Base-by-base conservation (phyloP, 176 grass and related monocot genomes). In the Musa schizocarpa region DNA sequence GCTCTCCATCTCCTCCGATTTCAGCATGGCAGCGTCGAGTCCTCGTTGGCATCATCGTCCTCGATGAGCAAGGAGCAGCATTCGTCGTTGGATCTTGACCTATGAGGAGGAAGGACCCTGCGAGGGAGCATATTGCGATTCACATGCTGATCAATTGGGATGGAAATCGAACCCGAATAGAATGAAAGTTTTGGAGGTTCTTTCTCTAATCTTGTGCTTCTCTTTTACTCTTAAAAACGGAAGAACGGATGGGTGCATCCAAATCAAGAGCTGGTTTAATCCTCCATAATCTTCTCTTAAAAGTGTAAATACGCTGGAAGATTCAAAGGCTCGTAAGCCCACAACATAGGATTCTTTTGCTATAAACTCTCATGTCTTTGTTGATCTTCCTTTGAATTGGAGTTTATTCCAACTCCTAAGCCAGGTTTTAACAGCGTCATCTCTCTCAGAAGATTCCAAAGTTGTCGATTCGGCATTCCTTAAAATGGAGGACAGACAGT, bases 11-110 rank as follows among this genome's bases (percentile, higher is more conserved):
- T 79, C 54, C 73, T 74, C 53, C 57, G 77, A 61, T 74, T 67
- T 53, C 63, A 65, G 43, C 61, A 29, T 0, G 78, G 53, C 73
- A 65, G 74, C 81, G 8, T 58, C 78, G 75, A 73, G 74, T 17
- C 82, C 61, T 53, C 75, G 67, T 50, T 78, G 72, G 55, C 76
- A 76, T 12, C 86, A 71, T 0, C 73, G 10, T 83, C 87, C 24
- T 85, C 86, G 11, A 85, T 86, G 58, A 52, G 81, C 71, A 88
- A 86, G 64, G 89, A 92, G 72, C 84, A 84, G 56, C 79, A 59
- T n/a, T 86, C 81, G 54, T 87, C 87, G 10, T 83, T 92, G 84
- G 92, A 92, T 96, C 89, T 87, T 80, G 89, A 88, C 43, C 71
- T 92, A 73, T 89, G 34, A 43, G 34, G 4, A 43, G 34, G 34